These are phyloP conservation scores for Pyrrhoderma noxium DNA, from an alignment of 1,284 basidiomycete genomes.

Conservation along the genomic window DNA sequence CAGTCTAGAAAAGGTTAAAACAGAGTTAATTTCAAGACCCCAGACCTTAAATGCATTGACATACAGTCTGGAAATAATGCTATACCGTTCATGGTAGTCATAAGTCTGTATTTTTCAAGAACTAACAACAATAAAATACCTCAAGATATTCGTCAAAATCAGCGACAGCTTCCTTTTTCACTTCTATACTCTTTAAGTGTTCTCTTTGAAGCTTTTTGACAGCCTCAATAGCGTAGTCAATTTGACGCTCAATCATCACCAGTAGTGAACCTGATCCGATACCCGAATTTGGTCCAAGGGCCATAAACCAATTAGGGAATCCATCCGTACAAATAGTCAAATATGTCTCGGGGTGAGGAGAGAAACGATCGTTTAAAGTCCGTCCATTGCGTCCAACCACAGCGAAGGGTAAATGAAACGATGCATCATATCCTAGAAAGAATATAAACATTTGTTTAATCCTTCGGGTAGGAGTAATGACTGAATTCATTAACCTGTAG, in stretches of 20 bases:
- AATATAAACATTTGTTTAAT: too few relatives aligned
- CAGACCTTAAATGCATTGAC: conserved; percentile 8
- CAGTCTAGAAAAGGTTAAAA: conserved; percentile 38
- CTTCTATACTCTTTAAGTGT: conserved; percentile 50
- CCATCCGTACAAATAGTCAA: conserved; percentile 47
- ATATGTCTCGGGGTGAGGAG: conserved; percentile 48
- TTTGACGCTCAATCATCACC: conserved; percentile 45
- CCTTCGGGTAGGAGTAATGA: background rate
- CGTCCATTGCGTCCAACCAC: conserved; percentile 45
- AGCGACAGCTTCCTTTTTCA: conserved; percentile 48
- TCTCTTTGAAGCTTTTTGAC: conserved; percentile 55
- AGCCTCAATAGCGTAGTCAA: conserved; percentile 45
- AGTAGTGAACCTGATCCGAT: conserved; percentile 47
- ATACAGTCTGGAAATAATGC: conserved; percentile 43
- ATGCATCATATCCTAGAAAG: conserved; percentile 45
- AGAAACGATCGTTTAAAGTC: conserved; percentile 41
- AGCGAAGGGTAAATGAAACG: conserved; percentile 42
- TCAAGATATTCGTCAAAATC: conserved; percentile 54
- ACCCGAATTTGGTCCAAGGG: conserved; percentile 48
- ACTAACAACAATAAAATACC: conserved; percentile 23
- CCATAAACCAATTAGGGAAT: conserved; percentile 56
- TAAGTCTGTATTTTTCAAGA: background rate
- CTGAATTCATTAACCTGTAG: conserved; percentile 40
- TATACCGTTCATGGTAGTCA: conserved; percentile 16
- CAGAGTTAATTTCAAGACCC: background rate